phyloP scores from a whole-genome alignment of 2,329 filamentous ascomycete genomes.

The Sporothrix dimorphospora region DNA sequence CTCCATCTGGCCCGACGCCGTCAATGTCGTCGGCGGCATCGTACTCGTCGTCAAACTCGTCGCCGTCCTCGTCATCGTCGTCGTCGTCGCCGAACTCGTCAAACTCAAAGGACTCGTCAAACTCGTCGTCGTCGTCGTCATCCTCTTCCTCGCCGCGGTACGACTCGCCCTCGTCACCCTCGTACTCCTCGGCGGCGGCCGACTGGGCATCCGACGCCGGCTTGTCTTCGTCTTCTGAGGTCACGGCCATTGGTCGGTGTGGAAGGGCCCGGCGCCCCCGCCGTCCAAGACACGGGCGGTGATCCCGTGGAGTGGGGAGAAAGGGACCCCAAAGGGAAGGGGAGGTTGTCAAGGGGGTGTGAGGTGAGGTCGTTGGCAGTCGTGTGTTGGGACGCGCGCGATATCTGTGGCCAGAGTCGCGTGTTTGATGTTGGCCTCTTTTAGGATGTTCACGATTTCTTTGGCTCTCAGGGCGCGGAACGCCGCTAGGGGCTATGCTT shows the following conservation, averaged over 20 bases:
- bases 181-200: slow-evolving; percentile 34
- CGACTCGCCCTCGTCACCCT: slow-evolving; percentile 37
- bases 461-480: background rate
- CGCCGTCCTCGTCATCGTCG: slow-evolving; percentile 42
- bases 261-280: background rate
- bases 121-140: slow-evolving; percentile 29
- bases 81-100: slow-evolving; percentile 34
- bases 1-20: slow-evolving; percentile 13
- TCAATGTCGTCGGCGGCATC: slow-evolving; percentile 32
- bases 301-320: background rate
- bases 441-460: slow-evolving; percentile 2
- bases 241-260: slow-evolving; percentile 22
- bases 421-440: slow-evolving; percentile 2
- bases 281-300: background rate
- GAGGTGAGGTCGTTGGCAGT: background rate
- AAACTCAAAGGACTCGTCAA: slow-evolving; percentile 29
- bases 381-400: background rate
- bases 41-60: slow-evolving; percentile 38
- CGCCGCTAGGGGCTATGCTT: background rate
- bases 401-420: background rate
- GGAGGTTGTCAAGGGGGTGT: background rate
- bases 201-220: slow-evolving; percentile 31
- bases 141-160: slow-evolving; percentile 33
- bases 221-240: slow-evolving; percentile 34
- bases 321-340: background rate